A percentile compares a stretch with the other conserved stretches of the same genome.
Evolutionary conservation across 2,329 filamentous ascomycete species (phyloP).

Genomic region (Epichloe coenophiala): DNA sequence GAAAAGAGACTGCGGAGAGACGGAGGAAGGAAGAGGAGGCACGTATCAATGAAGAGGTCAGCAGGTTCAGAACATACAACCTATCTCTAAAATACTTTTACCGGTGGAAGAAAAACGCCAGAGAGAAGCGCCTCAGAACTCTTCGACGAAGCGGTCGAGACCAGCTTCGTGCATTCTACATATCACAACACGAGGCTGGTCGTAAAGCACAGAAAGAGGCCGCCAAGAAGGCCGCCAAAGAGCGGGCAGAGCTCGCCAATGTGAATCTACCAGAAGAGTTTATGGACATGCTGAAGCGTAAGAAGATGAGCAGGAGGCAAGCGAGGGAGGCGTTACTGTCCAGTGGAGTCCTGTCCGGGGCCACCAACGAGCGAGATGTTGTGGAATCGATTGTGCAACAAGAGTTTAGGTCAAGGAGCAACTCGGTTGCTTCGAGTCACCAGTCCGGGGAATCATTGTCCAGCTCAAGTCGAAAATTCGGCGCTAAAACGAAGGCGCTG

Average conservation of each 20-base stretch:
- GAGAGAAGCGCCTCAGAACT: slow-evolving; percentile 33
- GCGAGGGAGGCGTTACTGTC: slow-evolving; percentile 26
- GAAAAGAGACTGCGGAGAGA: slow-evolving; percentile 27
- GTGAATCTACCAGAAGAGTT: slow-evolving; percentile 22
- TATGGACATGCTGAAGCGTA: slow-evolving; percentile 19
- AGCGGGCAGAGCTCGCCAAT: slow-evolving; percentile 13
- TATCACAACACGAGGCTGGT: slow-evolving; percentile 21
- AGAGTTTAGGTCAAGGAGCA: slow-evolving; percentile 10
- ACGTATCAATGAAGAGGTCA: slow-evolving; percentile 30
- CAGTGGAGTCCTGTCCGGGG: slow-evolving; percentile 27
- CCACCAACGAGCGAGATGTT: slow-evolving; percentile 23
- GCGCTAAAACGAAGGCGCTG: slow-evolving; percentile 24
- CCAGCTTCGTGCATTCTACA: slow-evolving; percentile 32
- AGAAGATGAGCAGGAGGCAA: slow-evolving; percentile 16
- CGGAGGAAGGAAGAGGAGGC: slow-evolving; percentile 34
- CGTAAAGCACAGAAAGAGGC: slow-evolving; percentile 22
- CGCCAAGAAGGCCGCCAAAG: slow-evolving; percentile 13
- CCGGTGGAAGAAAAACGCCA: slow-evolving; percentile 36
- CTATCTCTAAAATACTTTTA: slow-evolving; percentile 43
- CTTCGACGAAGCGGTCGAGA: slow-evolving; percentile 39
- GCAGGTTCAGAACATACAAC: slow-evolving; percentile 35
- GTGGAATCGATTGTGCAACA: slow-evolving; percentile 22
- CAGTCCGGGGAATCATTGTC: slow-evolving; percentile 8
- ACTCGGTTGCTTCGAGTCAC: slow-evolving; percentile 9
- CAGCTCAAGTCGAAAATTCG: slow-evolving; percentile 7